A percentile compares a stretch with the other conserved stretches of the same genome.
phyloP scores from a whole-genome alignment of 179 eudicot genomes.

The Beta lomatogona region DNA sequence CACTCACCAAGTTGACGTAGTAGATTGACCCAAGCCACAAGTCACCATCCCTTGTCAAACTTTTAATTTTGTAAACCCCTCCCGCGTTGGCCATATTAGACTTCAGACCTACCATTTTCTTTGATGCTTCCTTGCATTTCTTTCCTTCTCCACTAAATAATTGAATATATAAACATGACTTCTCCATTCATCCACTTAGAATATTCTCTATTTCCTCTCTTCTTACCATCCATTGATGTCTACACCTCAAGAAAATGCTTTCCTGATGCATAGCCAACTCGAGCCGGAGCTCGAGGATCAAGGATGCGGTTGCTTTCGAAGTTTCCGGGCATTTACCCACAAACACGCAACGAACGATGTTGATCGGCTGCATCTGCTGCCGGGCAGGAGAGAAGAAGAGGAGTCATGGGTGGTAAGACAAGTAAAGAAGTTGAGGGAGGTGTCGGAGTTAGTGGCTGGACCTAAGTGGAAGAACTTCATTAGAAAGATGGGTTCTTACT shows the following conservation, averaged over 20 bases:
- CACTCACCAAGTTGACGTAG: background rate
- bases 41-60: background rate
- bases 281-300: slow-evolving; percentile 25
- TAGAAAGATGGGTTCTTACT: slow-evolving; percentile 50
- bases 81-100: slow-evolving; percentile 32
- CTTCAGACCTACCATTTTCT: slow-evolving; percentile 20
- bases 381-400: slow-evolving; percentile 16
- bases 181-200: background rate
- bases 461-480: slow-evolving; percentile 83
- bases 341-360: background rate
- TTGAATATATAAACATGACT: background rate
- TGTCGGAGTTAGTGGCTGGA: slow-evolving; percentile 71
- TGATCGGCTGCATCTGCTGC: slow-evolving; percentile 31
- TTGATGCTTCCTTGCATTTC: slow-evolving; percentile 29
- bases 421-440: slow-evolving; percentile 43
- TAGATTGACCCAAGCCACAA: background rate
- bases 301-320: slow-evolving; percentile 47
- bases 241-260: slow-evolving; percentile 10
- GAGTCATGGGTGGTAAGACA: slow-evolving; percentile 44
- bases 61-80: background rate
- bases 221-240: slow-evolving; percentile 10
- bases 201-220: background rate
- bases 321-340: slow-evolving; percentile 25
- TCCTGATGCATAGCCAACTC: slow-evolving; percentile 16
- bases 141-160: background rate